Conservation (phyloP, 305 asterid species). For the Fraxinus xanthoxyloides region DNA sequence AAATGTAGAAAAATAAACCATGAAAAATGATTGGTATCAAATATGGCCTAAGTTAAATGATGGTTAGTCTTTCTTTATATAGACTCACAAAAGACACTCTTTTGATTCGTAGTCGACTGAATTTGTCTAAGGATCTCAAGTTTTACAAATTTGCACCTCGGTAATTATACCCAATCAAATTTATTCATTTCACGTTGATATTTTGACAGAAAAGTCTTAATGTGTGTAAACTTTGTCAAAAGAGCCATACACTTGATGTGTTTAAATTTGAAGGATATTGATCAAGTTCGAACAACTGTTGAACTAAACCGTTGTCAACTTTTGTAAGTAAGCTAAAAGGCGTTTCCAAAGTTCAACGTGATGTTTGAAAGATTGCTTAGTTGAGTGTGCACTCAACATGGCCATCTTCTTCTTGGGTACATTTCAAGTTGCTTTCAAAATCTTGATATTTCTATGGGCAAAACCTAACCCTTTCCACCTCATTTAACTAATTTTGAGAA, state of each 20-base stretch:
- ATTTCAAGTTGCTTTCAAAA: conserved; percentile 44
- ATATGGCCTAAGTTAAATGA: too few relatives aligned
- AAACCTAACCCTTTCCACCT: conserved; percentile 1
- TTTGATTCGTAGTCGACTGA: neutral
- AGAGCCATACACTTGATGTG: neutral
- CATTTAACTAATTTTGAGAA: neutral
- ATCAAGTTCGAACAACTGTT: neutral
- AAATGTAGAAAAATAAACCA: too few relatives aligned
- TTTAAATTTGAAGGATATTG: neutral
- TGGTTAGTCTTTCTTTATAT: too few relatives aligned
- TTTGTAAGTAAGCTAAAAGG: neutral
- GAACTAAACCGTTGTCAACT: neutral
- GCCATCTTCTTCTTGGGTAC: conserved; percentile 40
- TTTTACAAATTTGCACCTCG: neutral
- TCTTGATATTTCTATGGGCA: conserved; percentile 32
- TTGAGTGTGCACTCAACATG: conserved; percentile 27
- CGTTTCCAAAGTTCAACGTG: neutral
- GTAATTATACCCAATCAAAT: neutral
- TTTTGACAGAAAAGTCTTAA: neutral
- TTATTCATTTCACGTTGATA: neutral
- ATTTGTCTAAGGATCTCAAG: neutral
- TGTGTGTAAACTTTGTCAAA: neutral
- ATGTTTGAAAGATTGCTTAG: neutral
- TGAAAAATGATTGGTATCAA: too few relatives aligned
- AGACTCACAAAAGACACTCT: too few relatives aligned